A percentile compares a stretch with the other conserved stretches of the same genome.
Evolutionary conservation across 108 stramenopile species (phyloP).

Genomic region (Nitzschia sp.): DNA sequence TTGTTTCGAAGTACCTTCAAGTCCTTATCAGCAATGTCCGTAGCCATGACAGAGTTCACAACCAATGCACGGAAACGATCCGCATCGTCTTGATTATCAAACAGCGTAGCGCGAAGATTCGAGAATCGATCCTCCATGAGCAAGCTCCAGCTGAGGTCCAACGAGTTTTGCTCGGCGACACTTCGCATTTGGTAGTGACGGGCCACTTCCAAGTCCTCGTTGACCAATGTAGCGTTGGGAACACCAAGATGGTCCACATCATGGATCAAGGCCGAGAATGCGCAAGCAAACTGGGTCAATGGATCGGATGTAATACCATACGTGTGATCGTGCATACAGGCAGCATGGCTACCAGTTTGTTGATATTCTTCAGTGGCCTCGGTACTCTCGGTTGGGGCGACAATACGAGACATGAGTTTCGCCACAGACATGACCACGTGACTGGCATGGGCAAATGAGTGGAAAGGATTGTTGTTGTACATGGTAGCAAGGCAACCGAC

Average conservation of each 20-base stretch:
- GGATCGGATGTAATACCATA: conserved; percentile 44
- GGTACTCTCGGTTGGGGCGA: conserved; percentile 1
- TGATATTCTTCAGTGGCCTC: not conserved
- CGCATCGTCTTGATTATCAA: not conserved
- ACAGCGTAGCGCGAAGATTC: not conserved
- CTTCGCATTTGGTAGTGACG: conserved; percentile 4
- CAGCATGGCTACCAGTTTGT: not conserved
- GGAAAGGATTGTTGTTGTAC: conserved; percentile 40
- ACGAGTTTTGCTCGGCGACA: conserved; percentile 4
- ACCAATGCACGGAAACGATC: conserved; percentile 3
- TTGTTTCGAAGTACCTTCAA: conserved; percentile 3
- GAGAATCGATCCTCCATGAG: conserved; percentile 9
- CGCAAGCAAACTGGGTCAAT: conserved; percentile 36
- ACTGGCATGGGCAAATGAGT: conserved; percentile 48
- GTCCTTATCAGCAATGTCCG: conserved; percentile 8
- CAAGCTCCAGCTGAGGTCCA: not conserved
- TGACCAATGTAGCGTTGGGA: not conserved
- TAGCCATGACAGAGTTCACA: conserved; percentile 6
- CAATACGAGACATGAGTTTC: conserved; percentile 34
- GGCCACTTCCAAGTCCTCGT: not conserved
- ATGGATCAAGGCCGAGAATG: conserved; percentile 48
- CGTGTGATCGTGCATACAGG: conserved; percentile 14
- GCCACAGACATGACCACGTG: conserved; percentile 46
- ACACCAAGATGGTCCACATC: conserved; percentile 35
- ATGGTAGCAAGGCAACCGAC: conserved; percentile 28